Percentiles rank a stretch among this genome's conserved stretches.
phyloP scores from a whole-genome alignment of 176 grass and related monocot species.

The Bothriochloa decipiens region DNA sequence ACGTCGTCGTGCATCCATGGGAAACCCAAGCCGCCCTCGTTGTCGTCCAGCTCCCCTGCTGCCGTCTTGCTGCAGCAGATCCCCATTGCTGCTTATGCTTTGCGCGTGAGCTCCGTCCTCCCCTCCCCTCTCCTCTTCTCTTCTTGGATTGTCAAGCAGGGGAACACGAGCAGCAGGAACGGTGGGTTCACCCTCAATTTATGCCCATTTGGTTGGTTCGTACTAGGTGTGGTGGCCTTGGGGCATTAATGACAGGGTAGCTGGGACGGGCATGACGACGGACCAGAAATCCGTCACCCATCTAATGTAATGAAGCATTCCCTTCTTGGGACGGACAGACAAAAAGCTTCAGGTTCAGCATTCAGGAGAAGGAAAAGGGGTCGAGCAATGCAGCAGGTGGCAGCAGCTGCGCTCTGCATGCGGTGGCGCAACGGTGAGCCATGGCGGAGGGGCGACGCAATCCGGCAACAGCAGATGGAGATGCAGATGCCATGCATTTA shows the following conservation, averaged over 20 bases:
- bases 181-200: neutral
- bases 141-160: neutral
- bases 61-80: constrained; percentile 68
- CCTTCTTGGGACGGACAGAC: neutral
- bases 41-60: constrained; percentile 27
- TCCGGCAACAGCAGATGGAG: no score
- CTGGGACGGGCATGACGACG: neutral
- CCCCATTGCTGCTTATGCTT: constrained; percentile 54
- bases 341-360: neutral
- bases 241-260: neutral
- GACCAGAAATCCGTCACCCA: neutral
- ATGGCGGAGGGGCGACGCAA: neutral
- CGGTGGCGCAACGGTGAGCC: neutral
- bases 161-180: neutral
- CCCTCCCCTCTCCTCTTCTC: neutral
- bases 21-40: constrained; percentile 21
- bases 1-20: constrained; percentile 51
- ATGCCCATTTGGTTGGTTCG: neutral
- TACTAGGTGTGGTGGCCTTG: neutral
- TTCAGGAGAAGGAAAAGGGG: neutral
- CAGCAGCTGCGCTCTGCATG: neutral
- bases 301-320: no score
- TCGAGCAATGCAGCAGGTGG: no score
- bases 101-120: neutral
- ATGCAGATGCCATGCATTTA: neutral